Conservation (phyloP, 371 early-diverging fungal species). For the Lichtheimia ramosa region DNA sequence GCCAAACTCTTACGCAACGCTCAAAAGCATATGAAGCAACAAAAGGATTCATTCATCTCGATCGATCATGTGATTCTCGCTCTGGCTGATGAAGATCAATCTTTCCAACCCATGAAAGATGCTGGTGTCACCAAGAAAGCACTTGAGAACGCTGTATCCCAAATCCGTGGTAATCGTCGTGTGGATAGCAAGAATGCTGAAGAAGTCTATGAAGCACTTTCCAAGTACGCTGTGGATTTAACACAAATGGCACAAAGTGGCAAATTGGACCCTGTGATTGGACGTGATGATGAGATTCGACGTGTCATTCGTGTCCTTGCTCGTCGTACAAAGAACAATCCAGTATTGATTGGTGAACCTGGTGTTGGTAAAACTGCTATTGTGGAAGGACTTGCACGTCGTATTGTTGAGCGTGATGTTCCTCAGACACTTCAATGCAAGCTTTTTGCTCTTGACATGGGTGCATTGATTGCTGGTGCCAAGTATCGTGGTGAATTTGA, state of each 20-base stretch:
- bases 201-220: constrained; percentile 80
- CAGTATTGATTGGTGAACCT: constrained; percentile 87
- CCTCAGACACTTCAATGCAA: constrained; percentile 85
- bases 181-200: constrained; percentile 89
- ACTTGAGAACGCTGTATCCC: constrained; percentile 76
- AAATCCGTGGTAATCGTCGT: constrained; percentile 80
- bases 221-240: constrained; percentile 94
- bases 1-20: constrained; percentile 69
- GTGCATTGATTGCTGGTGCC: constrained; percentile 85
- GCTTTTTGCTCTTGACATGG: constrained; percentile 96
- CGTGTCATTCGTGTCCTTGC: constrained; percentile 80
- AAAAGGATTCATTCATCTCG: constrained; percentile 86
- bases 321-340: constrained; percentile 90
- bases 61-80: constrained; percentile 89
- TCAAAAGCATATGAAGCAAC: constrained; percentile 74
- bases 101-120: constrained; percentile 62
- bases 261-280: constrained; percentile 86
- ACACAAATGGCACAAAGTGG: constrained; percentile 77
- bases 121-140: constrained; percentile 73
- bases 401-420: constrained; percentile 95
- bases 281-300: constrained; percentile 86
- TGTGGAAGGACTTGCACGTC: constrained; percentile 95
- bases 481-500: constrained; percentile 99
- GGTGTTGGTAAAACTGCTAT: constrained; percentile 97
- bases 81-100: constrained; percentile 65